Evolutionary conservation across 2,329 filamentous ascomycete genomes (phyloP), one percentile per base, ranked within the genome.

Genomic region (Aspergillus niger): DNA sequence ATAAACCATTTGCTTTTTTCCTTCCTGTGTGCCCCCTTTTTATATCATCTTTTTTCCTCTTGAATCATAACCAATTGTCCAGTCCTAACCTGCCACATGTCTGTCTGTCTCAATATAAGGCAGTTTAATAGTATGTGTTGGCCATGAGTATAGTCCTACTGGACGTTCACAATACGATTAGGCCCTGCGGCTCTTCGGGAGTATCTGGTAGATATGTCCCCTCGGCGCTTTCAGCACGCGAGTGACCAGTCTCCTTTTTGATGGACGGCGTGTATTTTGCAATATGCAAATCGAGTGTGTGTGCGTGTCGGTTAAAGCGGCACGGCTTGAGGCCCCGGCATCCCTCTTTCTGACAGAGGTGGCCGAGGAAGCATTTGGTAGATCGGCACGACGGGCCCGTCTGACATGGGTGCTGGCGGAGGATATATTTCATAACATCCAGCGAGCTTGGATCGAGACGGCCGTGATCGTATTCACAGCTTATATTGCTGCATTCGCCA

Each of bases 401-500:
- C 2, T 74, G 66, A 64, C 83, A 85, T 0, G 78, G 76, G 26
- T 72, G 75, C 48, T 76, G 75, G 26, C 77, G 77, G 1, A 80
- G 72, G n/a, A 83, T 76, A 54, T 77, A 78, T 57, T 76, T 74
- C 17, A 85, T 72, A 1, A 79, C 78, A 4, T 76, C 74, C 8
- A 77, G 67, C 2, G 79, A 68, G 6, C 70, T 70, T 1, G 73
- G 63, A 5, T 78, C 76, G 3, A 84, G 73, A 3, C 76, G 70
- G 26, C 65, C 70, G 65, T 85, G 83, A 53, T 84, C 81, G 64
- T 76, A 84, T 3, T 68, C 68, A 61, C 81, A 82, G 57, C 60
- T 60, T 44, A 69, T 62, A 43, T 70, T 69, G 30, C 67, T 66
- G 64, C 82, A 84, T 15, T 70, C 62, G 2, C 74, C 72, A 0